Conservation (phyloP, 306 rosid genomes). For the Comarum palustre region DNA sequence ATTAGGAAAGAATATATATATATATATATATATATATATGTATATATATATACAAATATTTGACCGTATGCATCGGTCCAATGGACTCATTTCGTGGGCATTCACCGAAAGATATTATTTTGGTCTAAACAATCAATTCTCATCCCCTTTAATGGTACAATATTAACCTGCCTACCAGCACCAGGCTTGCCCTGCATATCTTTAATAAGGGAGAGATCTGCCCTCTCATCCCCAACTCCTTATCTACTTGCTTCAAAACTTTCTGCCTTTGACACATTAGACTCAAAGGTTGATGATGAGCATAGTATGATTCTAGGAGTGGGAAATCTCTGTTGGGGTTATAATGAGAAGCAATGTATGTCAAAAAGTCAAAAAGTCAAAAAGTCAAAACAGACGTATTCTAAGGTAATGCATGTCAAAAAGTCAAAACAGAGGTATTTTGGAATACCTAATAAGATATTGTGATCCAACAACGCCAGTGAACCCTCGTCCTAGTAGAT, state of each 20-base stretch:
- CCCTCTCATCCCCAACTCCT: constrained; percentile 66
- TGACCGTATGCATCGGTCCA: too few relatives aligned
- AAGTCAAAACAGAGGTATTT: background rate
- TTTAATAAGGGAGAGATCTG: constrained; percentile 62
- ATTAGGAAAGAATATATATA: too few relatives aligned
- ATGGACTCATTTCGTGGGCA: too few relatives aligned
- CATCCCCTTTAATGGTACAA: too few relatives aligned
- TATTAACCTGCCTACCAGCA: constrained; percentile 70
- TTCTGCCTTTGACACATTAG: constrained; percentile 42
- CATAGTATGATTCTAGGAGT: constrained; percentile 32
- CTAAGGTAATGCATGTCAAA: constrained; percentile 29
- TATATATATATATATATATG: too few relatives aligned
- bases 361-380: too few relatives aligned
- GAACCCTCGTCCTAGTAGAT: background rate
- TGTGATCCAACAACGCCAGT: too few relatives aligned
- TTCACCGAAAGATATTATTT: too few relatives aligned
- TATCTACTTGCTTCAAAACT: constrained; percentile 58
- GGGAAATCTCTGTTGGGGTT: constrained; percentile 20
- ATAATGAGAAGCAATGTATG: constrained; percentile 34
- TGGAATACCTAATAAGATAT: too few relatives aligned
- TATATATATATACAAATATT: too few relatives aligned
- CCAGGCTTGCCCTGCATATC: constrained; percentile 71
- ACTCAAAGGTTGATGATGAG: constrained; percentile 36
- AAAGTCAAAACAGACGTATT: too few relatives aligned
- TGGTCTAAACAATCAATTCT: too few relatives aligned